Evolutionary conservation across 805 yeast genomes (phyloP).

Genomic region (Kazachstania martiniae): DNA sequence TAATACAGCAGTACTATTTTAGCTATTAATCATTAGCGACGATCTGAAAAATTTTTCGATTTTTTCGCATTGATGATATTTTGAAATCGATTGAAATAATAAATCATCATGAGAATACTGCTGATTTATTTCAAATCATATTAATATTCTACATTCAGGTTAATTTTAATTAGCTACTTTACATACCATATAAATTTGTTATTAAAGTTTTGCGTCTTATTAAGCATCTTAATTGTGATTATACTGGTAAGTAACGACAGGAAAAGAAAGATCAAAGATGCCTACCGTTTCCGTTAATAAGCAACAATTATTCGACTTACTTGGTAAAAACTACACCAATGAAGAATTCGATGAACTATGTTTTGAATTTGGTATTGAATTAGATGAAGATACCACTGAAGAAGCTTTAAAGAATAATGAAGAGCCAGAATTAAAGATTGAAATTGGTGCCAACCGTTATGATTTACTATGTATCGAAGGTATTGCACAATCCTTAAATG

Average conservation of each 20-base stretch:
- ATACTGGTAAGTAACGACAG: too few species aligned
- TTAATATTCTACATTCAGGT: too few species aligned
- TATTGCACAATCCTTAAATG: constrained; percentile 87
- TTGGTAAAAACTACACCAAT: constrained; percentile 64
- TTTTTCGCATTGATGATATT: too few species aligned
- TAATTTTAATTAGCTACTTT: too few species aligned
- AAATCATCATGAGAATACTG: too few species aligned
- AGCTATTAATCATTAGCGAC: too few species aligned
- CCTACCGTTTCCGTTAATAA: constrained; percentile 96
- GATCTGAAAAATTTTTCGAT: too few species aligned
- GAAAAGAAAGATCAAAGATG: constrained; percentile 37
- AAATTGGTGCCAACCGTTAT: constrained; percentile 96
- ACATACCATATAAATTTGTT: too few species aligned
- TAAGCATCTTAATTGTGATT: background rate
- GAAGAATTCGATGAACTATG: constrained; percentile 94
- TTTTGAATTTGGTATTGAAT: constrained; percentile 94
- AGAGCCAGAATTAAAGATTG: constrained; percentile 90
- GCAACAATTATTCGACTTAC: constrained; percentile 73
- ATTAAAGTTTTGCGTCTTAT: background rate
- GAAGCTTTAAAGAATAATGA: constrained; percentile 34
- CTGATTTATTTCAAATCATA: too few species aligned
- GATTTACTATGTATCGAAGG: constrained; percentile 98
- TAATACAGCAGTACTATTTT: too few species aligned
- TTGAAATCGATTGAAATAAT: too few species aligned
- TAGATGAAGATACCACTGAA: constrained; percentile 93